Evolutionary conservation across 2,329 filamentous ascomycete species (phyloP).

Genomic region (Fusarium ramigenum): DNA sequence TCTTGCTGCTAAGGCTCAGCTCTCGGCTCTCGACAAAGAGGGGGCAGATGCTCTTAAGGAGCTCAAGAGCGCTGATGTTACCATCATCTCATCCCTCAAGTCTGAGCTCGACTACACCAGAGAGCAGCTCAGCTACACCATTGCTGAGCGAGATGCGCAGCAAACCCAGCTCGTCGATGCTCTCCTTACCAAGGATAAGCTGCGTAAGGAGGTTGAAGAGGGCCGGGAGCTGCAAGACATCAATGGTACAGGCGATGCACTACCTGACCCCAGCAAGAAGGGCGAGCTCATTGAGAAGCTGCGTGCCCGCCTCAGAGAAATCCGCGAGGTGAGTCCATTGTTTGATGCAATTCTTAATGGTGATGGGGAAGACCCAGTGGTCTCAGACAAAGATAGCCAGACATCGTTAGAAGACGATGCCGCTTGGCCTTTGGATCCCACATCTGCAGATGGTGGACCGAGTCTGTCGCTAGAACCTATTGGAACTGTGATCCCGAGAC

Average conservation of each 20-base stretch:
- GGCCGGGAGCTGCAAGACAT: conserved; percentile 54
- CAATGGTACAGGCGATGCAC: conserved; percentile 47
- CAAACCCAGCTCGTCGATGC: conserved; percentile 69
- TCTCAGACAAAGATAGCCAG: neutral
- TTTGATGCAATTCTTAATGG: conserved; percentile 8
- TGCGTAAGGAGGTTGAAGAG: conserved; percentile 64
- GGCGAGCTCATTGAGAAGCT: conserved; percentile 68
- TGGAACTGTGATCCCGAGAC: neutral
- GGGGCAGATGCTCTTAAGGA: conserved; percentile 64
- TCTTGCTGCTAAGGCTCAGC: conserved; percentile 60
- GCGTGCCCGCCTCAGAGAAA: conserved; percentile 62
- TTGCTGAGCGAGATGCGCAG: conserved; percentile 64
- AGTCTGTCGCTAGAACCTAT: neutral
- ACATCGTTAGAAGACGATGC: neutral
- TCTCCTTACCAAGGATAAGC: conserved; percentile 68
- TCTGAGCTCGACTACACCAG: conserved; percentile 66
- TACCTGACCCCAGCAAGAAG: conserved; percentile 52
- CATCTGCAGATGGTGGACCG: neutral
- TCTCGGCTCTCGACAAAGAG: conserved; percentile 65
- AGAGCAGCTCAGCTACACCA: conserved; percentile 58
- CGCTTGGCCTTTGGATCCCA: neutral
- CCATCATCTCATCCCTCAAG: conserved; percentile 67
- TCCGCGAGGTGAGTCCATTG: conserved; percentile 64
- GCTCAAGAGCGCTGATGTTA: conserved; percentile 67
- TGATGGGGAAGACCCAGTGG: conserved; percentile 21